These are phyloP conservation scores for Heritiera fomes DNA, from an alignment of 345 rosid species.

Conservation along the genomic window DNA sequence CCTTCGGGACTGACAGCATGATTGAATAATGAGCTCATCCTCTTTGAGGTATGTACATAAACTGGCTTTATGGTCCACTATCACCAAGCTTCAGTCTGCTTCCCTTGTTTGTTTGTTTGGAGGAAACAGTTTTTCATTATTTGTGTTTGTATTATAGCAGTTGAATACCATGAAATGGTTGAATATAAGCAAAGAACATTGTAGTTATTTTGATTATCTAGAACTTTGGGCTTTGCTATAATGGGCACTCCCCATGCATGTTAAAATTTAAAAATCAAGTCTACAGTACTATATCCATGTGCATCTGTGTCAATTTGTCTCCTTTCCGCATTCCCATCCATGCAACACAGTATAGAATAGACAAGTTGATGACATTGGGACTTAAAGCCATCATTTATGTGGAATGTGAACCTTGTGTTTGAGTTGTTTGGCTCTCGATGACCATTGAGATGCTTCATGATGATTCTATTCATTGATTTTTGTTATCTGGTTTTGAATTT, in stretches of 20 bases:
- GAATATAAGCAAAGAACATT: not conserved
- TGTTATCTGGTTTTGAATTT: not conserved
- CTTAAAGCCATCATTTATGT: not conserved
- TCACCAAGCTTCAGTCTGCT: not conserved
- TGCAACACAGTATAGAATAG: not conserved
- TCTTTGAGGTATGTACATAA: conserved; percentile 34
- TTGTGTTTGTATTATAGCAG: not conserved
- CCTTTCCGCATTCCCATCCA: not conserved
- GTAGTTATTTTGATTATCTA: not conserved
- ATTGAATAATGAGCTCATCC: conserved; percentile 19
- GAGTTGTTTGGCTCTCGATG: not conserved
- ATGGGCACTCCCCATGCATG: not conserved
- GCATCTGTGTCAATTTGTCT: not conserved
- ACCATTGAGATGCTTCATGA: conserved; percentile 8
- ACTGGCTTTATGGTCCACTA: not conserved
- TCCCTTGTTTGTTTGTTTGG: not conserved
- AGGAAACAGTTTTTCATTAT: not conserved
- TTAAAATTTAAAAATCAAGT: not conserved
- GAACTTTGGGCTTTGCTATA: not conserved
- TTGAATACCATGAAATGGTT: not conserved
- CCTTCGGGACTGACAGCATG: conserved; percentile 61
- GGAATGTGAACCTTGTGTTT: not conserved
- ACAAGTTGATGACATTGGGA: not conserved
- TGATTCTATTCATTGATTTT: not conserved
- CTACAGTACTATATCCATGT: not conserved